These are phyloP conservation scores for Angophora floribunda DNA, from an alignment of 345 rosid species.

Conservation along the genomic window DNA sequence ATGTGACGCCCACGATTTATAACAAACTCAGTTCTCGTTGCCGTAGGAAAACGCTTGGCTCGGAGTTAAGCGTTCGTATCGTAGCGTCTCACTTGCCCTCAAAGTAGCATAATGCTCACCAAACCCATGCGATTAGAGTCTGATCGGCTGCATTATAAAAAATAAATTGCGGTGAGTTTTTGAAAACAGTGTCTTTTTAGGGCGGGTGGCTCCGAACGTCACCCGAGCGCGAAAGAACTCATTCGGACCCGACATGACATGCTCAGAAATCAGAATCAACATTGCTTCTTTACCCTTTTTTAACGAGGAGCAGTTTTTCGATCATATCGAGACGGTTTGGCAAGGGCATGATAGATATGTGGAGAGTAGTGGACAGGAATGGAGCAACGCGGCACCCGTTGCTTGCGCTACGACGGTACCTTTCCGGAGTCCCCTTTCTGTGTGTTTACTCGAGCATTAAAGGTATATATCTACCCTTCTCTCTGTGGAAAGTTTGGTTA, in stretches of 20 bases:
- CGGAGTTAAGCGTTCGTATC: neutral
- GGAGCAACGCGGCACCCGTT: neutral
- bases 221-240: neutral
- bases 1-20: neutral
- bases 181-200: neutral
- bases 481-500: neutral
- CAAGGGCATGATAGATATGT: neutral
- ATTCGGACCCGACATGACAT: neutral
- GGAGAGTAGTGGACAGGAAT: neutral
- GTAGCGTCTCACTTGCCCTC: neutral
- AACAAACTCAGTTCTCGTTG: neutral
- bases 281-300: neutral
- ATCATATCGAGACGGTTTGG: neutral
- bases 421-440: neutral
- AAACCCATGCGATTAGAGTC: neutral
- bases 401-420: too few species aligned
- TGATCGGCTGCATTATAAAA: neutral
- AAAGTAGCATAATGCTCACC: neutral
- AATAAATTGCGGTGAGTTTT: neutral
- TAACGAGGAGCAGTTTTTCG: neutral
- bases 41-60: neutral
- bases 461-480: neutral
- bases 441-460: neutral
- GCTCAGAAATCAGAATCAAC: neutral
- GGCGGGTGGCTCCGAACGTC: neutral